Conservation (phyloP, 768 basidiomycete species). For the Mycena kentingensis region DNA sequence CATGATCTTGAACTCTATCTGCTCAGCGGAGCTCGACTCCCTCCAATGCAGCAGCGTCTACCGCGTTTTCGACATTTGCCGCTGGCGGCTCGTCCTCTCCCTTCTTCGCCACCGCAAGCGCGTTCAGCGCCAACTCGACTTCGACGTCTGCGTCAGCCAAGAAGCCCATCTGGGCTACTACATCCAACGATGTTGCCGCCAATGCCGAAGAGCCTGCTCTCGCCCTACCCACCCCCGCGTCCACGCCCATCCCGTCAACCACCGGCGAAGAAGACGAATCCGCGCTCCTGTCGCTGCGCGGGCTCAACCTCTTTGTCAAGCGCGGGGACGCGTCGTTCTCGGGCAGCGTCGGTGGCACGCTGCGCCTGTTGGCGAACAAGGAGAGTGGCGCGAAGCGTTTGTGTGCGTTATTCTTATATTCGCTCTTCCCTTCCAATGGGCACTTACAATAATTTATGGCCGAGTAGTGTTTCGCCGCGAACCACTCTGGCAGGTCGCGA, state of each 20-base stretch:
- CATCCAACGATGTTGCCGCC: conserved; percentile 10
- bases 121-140: neutral
- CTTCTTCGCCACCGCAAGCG: conserved; percentile 25
- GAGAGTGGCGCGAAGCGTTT: conserved; percentile 46
- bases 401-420: conserved; percentile 46
- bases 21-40: conserved; percentile 9
- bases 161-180: conserved; percentile 28
- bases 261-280: conserved; percentile 72
- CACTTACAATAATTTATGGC: neutral
- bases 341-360: conserved; percentile 59
- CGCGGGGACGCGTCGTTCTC: conserved; percentile 58
- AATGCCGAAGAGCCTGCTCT: conserved; percentile 24
- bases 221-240: conserved; percentile 27
- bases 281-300: conserved; percentile 56
- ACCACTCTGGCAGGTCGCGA: conserved; percentile 67
- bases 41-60: neutral
- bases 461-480: conserved; percentile 67
- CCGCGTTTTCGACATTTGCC: conserved; percentile 33
- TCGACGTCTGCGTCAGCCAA: neutral
- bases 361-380: conserved; percentile 56
- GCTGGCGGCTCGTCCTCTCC: conserved; percentile 37
- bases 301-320: conserved; percentile 60
- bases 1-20: too few relatives aligned
- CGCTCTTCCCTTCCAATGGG: conserved; percentile 1
- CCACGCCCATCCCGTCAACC: conserved; percentile 35